Evolutionary conservation across 1,284 basidiomycete genomes (phyloP), one percentile per base, ranked within the genome.

Genomic region (Leccinum insolens): DNA sequence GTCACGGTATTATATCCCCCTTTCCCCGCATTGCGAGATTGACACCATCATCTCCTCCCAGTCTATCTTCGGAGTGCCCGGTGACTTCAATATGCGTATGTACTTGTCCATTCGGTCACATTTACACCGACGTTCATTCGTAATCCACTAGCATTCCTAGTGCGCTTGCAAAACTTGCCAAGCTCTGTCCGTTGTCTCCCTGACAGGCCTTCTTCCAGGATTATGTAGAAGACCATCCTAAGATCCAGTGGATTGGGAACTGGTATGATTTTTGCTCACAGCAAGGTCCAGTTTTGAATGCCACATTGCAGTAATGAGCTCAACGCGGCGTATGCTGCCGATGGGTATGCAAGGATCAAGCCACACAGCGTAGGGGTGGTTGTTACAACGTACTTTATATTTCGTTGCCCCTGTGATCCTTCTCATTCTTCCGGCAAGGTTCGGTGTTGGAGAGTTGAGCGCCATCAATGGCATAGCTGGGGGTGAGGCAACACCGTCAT

Each of bases 311-410:
- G 93, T 74, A 95, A 96, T 73, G 94, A 96, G 78, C 84, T 96
- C 63, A 94, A 95, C 71, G 92, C 93, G 0, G 84, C 94, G 0
- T 98, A 98, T 78, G 95, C 95, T n/a, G 94, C 94, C 0, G 96
- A 99, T 76, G 96, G 96, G 22, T 98, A 98, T 76, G 93, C 96
- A 37, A 88, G 96, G 65, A 89, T 95, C 63, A 94, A 94, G 73
- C 87, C 86, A 59, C 81, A 87, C 65, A 87, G 88, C 65, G 80
- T 95, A 63, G 93, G 93, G 61, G 93, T 91, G 8, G 77, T 95
- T 7, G 80, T 89, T 25, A 94, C 92, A n/a, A 93, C 91, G 89
- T 92, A 77, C 46, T 82, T 72, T 0, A 67, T 49, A n/a, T 65
- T 20, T 4, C 22, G 1, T 8, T 7, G 12, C 34, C 41, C 44